Conservation (phyloP, 2,329 filamentous ascomycete species). For the Acrodontium crateriforme region DNA sequence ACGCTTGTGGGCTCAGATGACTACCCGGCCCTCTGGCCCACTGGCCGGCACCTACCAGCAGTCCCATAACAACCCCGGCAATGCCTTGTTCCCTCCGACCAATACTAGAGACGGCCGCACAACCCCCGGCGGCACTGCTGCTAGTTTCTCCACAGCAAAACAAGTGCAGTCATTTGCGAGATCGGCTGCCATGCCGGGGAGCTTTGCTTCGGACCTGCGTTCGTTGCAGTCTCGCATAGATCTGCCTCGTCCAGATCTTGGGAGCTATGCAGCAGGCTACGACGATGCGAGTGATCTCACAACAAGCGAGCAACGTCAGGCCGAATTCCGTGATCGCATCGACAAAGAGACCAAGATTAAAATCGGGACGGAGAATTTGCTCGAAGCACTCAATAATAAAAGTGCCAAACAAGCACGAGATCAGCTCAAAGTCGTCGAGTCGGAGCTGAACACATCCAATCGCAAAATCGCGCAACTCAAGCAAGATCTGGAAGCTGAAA, state of each 20-base stretch:
- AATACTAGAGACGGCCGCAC: slow-evolving; percentile 2
- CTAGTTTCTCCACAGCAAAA: slow-evolving; percentile 41
- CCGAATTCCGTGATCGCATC: slow-evolving; percentile 65
- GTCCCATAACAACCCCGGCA: slow-evolving; percentile 3
- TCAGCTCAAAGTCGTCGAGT: slow-evolving; percentile 44
- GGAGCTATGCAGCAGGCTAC: slow-evolving; percentile 32
- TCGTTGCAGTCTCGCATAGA: slow-evolving; percentile 48
- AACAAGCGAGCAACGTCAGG: slow-evolving; percentile 59
- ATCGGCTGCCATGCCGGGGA: slow-evolving; percentile 55
- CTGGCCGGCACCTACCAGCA: slow-evolving; percentile 8
- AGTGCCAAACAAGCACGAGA: slow-evolving; percentile 89
- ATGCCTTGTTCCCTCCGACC: slow-evolving; percentile 28
- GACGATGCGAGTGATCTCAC: slow-evolving; percentile 42
- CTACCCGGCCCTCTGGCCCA: slow-evolving; percentile 14
- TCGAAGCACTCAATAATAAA: slow-evolving; percentile 87
- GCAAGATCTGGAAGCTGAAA: slow-evolving; percentile 45
- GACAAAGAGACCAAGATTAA: slow-evolving; percentile 97
- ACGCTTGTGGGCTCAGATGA: slow-evolving; percentile 28
- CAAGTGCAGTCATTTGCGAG: slow-evolving; percentile 50
- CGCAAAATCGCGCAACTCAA: slow-evolving; percentile 49
- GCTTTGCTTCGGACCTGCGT: slow-evolving; percentile 79
- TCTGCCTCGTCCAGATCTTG: slow-evolving; percentile 42
- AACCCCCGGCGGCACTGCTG: slow-evolving; percentile 23
- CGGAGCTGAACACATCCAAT: slow-evolving; percentile 82
- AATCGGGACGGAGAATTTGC: slow-evolving; percentile 90